Evolutionary conservation across 176 grass and related monocot genomes (phyloP), one percentile per base, ranked within the genome.

Genomic region (Tillandsia fasciculata): DNA sequence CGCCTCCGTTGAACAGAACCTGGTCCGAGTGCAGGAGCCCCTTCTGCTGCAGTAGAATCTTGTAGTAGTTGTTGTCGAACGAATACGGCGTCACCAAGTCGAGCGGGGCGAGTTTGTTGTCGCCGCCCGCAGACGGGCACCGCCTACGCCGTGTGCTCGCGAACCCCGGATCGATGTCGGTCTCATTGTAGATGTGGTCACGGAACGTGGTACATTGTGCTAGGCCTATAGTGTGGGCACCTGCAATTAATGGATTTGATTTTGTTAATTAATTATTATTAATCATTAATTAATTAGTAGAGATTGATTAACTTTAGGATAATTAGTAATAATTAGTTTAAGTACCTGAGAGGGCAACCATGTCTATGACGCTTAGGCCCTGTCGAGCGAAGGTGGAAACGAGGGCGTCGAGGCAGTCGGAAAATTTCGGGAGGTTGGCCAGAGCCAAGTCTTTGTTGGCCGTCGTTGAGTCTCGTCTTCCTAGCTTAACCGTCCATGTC

Each of bases 21-120:
- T 91, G 88, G 24, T 87, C 88, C 0, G 88, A 87, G 52, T 65
- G 74, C 11, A 91, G 81, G 26, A 91, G 81, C 10, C 84, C 84
- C 2, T 78, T 23, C 0, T 61, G 53, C 28, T 64, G 66, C 1
- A 82, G 49, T 64, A 91, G 72, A 71, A 87, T 80, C 48, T 50
- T 49, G 73, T 77, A 91, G 78, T 87, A 91, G 0, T 74, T 71
- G 50, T 83, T 87, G 73, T 91, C 89, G 7, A 91, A 91, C 24
- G 1, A 59, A 28, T 53, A 53, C 0, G 71, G 66, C 0, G 75
- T 71, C 2, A 13, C 3, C 66, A 15, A 2, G 13, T 85, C 78
- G 12, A 85, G 71, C 6, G 78, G 78, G n/a, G 78, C 78, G 53
- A 12, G 1, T 51, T 54, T 50, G 26, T n/a, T 10, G 11, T 52